Percentiles rank a stretch among this genome's conserved stretches.
Conservation (phyloP, 768 basidiomycete species). For the Rhizopogon salebrosus region DNA sequence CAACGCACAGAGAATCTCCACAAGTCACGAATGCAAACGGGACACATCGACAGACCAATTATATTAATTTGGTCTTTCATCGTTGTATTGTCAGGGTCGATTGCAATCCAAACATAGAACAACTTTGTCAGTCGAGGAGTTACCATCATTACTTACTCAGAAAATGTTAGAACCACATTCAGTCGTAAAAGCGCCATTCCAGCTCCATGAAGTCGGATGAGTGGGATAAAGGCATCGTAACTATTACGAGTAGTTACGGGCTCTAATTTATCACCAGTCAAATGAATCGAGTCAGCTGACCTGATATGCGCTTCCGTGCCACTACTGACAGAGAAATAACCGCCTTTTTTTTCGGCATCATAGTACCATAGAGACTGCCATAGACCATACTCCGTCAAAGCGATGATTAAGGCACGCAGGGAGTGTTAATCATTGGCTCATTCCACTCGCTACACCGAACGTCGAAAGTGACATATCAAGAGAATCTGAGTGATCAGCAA, state of each 20-base stretch:
- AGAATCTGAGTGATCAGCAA: background rate
- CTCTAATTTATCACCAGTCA: too few relatives aligned
- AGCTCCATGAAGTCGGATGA: background rate
- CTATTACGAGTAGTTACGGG: too few relatives aligned
- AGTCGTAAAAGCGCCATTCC: background rate
- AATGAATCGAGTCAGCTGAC: too few relatives aligned
- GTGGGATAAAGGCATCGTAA: background rate
- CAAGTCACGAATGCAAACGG: background rate
- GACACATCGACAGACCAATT: background rate
- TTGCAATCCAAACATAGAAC: background rate
- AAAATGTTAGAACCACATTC: background rate
- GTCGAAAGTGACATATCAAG: background rate
- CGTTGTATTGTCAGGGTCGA: background rate
- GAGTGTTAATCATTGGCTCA: background rate
- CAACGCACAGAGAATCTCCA: background rate
- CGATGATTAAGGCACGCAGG: background rate
- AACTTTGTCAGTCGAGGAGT: background rate
- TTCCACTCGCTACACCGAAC: background rate
- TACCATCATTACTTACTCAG: background rate
- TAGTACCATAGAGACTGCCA: too few relatives aligned
- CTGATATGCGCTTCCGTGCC: too few relatives aligned
- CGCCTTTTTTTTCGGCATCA: too few relatives aligned
- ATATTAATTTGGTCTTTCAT: background rate
- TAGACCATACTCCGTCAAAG: too few relatives aligned
- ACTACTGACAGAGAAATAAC: too few relatives aligned